phyloP scores from a whole-genome alignment of 257 asterid genomes.

The Solanum rostratum region DNA sequence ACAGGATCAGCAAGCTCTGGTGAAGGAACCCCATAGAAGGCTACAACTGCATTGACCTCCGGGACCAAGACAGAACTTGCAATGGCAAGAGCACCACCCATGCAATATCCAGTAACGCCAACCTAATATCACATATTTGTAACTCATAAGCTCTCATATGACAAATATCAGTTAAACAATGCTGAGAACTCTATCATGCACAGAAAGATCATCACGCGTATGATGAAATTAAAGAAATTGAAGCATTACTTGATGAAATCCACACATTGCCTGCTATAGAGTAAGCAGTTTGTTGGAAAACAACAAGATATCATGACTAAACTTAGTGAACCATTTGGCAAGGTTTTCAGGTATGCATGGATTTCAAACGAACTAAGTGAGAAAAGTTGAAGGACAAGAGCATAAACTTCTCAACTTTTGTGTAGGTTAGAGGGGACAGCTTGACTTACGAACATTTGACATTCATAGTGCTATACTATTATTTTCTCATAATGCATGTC shows the following conservation, averaged over 20 bases:
- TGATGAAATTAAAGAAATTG: not conserved
- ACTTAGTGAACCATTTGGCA: not conserved
- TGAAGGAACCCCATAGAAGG: constrained; percentile 93
- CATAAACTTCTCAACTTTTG: not conserved
- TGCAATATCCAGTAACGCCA: constrained; percentile 96
- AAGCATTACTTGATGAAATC: not conserved
- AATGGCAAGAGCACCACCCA: constrained; percentile 97
- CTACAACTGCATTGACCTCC: constrained; percentile 73
- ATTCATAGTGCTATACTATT: not conserved
- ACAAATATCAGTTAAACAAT: not conserved
- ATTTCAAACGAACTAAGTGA: not conserved
- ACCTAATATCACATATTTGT: constrained; percentile 24
- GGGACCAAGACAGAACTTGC: constrained; percentile 91
- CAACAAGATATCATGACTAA: not conserved
- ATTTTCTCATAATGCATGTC: not conserved
- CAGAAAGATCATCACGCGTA: not conserved
- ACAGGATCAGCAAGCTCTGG: constrained; percentile 77
- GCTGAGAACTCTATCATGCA: not conserved
- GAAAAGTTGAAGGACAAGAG: not conserved
- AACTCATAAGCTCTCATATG: not conserved
- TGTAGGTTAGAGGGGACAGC: not conserved
- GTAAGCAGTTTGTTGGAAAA: not conserved
- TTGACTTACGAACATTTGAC: not conserved
- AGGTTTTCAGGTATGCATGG: not conserved
- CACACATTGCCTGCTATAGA: not conserved